Conservation (phyloP, 805 yeast genomes). For the fission yeast (Schizosaccharomyces pombe) region DNA sequence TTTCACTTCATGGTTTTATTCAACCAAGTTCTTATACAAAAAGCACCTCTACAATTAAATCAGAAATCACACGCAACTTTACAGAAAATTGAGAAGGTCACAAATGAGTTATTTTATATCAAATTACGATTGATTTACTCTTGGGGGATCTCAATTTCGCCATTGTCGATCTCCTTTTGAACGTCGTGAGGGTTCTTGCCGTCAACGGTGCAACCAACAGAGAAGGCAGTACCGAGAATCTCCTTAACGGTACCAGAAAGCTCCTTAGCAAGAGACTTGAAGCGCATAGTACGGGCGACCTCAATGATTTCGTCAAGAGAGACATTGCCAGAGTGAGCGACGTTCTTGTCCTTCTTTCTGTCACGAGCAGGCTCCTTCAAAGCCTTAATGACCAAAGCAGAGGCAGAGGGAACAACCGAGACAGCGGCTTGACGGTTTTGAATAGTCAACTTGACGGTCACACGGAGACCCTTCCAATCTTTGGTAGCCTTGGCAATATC, state of each 20-base stretch:
- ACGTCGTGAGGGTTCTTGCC: constrained; percentile 98
- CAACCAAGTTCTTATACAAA: no score
- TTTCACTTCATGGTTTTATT: background rate
- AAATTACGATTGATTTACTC: background rate
- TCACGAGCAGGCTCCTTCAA: constrained; percentile 99
- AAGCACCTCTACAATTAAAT: no score
- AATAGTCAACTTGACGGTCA: constrained; percentile 92
- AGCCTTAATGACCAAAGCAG: constrained; percentile 95
- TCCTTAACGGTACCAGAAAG: constrained; percentile 94
- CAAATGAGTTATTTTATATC: background rate
- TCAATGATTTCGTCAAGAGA: constrained; percentile 89
- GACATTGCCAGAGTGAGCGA: constrained; percentile 97
- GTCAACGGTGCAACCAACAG: constrained; percentile 92
- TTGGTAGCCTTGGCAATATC: constrained; percentile 99
- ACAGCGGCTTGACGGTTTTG: constrained; percentile 99
- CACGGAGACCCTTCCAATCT: constrained; percentile 84
- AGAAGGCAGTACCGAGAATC: constrained; percentile 98
- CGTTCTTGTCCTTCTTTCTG: constrained; percentile 99
- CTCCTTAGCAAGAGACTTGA: constrained; percentile 93
- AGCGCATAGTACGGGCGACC: constrained; percentile 92
- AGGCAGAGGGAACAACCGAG: constrained; percentile 98
- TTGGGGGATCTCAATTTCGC: constrained; percentile 54
- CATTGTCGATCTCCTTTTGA: constrained; percentile 93
- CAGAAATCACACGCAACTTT: background rate
- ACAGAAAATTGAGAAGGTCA: background rate